Conservation (phyloP, 2,329 filamentous ascomycete species). For the Xylariaceae sp. region DNA sequence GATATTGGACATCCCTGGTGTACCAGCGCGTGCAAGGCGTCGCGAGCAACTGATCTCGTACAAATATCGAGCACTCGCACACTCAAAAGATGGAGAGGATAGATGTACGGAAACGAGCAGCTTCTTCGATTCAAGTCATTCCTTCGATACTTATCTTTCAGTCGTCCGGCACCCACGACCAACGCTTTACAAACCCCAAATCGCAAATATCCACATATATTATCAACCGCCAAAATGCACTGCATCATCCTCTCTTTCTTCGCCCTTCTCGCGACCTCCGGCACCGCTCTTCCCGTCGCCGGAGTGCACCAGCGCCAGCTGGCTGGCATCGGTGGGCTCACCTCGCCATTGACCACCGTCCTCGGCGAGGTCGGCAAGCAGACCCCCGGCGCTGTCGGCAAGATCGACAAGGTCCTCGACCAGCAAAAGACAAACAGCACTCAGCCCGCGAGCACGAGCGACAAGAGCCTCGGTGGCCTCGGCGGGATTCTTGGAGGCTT, state of each 20-base stretch:
- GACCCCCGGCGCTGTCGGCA: conserved; percentile 2
- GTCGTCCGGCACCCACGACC: too few relatives aligned
- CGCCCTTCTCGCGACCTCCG: conserved; percentile 11
- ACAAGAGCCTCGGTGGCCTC: background rate
- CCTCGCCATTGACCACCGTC: conserved; percentile 5
- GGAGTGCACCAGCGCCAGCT: background rate
- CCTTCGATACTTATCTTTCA: too few relatives aligned
- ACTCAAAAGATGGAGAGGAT: too few relatives aligned
- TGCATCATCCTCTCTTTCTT: background rate
- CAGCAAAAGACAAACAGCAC: conserved; percentile 4
- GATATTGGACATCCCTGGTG: too few relatives aligned
- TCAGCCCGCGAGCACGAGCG: background rate
- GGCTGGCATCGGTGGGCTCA: conserved; percentile 2
- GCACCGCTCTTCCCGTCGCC: conserved; percentile 5
- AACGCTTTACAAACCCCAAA: too few relatives aligned
- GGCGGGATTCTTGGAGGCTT: conserved; percentile 5
- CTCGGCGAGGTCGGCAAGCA: conserved; percentile 9
- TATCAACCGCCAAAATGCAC: conserved; percentile 1
- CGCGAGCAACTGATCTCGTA: background rate
- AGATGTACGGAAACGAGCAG: too few relatives aligned
- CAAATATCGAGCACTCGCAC: too few relatives aligned
- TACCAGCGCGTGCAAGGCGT: background rate
- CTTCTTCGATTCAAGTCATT: too few relatives aligned
- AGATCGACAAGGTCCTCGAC: background rate
- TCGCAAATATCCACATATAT: background rate